phyloP scores from a whole-genome alignment of 176 grass and related monocot species.

The Oryza longistaminata region DNA sequence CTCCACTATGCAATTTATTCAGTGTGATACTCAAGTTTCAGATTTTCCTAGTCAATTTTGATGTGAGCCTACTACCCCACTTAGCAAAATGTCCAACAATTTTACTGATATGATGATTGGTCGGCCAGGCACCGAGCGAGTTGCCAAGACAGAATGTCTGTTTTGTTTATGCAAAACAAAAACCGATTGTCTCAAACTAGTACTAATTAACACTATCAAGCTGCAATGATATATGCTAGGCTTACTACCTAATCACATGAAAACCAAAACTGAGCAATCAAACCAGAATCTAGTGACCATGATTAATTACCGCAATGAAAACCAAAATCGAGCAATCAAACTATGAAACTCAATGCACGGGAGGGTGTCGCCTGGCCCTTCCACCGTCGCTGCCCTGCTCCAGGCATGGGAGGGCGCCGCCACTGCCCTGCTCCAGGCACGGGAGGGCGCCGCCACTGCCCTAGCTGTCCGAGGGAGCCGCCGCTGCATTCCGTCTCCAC shows the following conservation, averaged over 20 bases:
- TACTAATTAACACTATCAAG: conserved; percentile 4
- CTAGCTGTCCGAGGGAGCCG: too few species aligned
- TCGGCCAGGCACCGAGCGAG: background rate
- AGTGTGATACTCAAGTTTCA: background rate
- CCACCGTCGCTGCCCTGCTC: too few species aligned
- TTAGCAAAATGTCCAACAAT: background rate
- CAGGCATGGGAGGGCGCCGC: too few species aligned
- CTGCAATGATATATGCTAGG: background rate
- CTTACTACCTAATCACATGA: background rate
- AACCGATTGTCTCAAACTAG: conserved; percentile 5
- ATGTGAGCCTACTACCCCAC: background rate
- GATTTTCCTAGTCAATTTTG: background rate
- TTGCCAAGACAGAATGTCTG: background rate
- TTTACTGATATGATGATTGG: background rate
- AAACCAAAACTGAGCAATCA: too few species aligned
- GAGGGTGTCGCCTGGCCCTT: too few species aligned
- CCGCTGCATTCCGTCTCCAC: too few species aligned
- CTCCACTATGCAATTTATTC: background rate
- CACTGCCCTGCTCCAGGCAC: too few species aligned
- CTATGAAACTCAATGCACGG: too few species aligned
- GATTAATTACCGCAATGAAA: too few species aligned
- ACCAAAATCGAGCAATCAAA: too few species aligned
- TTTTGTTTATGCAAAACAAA: background rate
- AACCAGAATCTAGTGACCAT: too few species aligned
- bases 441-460: too few species aligned